A percentile compares a stretch with the other conserved stretches of the same genome.
Evolutionary conservation across 2,329 filamentous ascomycete species (phyloP).

Genomic region (Aspergillus sp.): DNA sequence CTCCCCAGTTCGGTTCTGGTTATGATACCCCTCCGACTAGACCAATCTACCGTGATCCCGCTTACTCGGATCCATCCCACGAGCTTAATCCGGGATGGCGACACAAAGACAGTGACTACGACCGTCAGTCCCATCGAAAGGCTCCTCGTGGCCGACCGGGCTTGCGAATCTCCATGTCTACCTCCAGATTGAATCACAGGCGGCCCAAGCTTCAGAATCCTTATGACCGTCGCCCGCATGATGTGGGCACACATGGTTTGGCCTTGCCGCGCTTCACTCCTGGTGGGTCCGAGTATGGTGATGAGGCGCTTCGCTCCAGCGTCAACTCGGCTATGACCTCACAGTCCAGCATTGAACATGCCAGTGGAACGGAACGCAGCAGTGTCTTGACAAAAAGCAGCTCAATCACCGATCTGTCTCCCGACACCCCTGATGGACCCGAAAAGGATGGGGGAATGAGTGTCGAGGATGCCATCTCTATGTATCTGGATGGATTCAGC

Average conservation of each 20-base stretch:
- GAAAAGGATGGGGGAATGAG: conserved; percentile 50
- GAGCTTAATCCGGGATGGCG: conserved; percentile 12
- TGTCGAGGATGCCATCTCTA: conserved; percentile 57
- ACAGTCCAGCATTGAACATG: conserved; percentile 53
- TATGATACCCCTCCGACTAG: conserved; percentile 8
- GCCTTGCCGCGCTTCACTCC: conserved; percentile 27
- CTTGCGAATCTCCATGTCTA: conserved; percentile 34
- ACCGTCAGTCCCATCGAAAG: conserved; percentile 20
- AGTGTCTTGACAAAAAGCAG: conserved; percentile 77
- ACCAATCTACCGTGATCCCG: conserved; percentile 15
- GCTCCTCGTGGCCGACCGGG: conserved; percentile 20
- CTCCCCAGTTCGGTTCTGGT: conserved; percentile 8
- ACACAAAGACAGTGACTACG: conserved; percentile 17
- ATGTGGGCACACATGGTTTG: conserved; percentile 17
- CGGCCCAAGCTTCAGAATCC: conserved; percentile 21
- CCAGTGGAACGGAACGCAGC: conserved; percentile 71
- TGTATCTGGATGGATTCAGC: conserved; percentile 56
- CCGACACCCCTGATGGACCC: conserved; percentile 63
- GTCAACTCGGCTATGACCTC: conserved; percentile 58
- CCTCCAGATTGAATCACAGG: conserved; percentile 26
- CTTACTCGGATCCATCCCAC: conserved; percentile 15
- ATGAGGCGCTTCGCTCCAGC: conserved; percentile 47
- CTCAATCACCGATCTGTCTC: conserved; percentile 59
- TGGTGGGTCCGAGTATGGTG: conserved; percentile 25
- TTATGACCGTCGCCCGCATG: conserved; percentile 20